Conservation (phyloP, 768 basidiomycete species). For the Leccinellum luteum region DNA sequence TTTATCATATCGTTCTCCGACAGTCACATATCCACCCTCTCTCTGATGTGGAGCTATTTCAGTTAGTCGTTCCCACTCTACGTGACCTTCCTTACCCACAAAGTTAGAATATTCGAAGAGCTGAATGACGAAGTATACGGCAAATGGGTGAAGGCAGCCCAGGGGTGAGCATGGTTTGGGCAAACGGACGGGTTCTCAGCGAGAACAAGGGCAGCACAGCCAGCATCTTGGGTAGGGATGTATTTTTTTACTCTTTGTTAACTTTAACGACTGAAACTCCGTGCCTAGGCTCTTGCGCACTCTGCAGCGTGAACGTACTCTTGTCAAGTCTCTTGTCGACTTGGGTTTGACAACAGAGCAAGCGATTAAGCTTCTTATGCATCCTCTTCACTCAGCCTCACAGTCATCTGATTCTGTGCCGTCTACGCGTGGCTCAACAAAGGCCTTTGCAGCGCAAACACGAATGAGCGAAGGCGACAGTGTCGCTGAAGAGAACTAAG, state of each 20-base stretch:
- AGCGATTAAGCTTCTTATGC: constrained; percentile 71
- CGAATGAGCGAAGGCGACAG: background rate
- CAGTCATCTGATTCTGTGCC: constrained; percentile 36
- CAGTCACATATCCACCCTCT: constrained; percentile 24
- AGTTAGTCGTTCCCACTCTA: constrained; percentile 88
- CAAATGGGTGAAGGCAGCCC: constrained; percentile 53
- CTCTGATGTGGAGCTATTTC: constrained; percentile 37
- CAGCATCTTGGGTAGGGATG: constrained; percentile 43
- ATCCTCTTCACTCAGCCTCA: constrained; percentile 52
- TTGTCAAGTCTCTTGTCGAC: constrained; percentile 55
- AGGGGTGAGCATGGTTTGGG: constrained; percentile 61
- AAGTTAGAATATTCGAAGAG: constrained; percentile 50
- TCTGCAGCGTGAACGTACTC: constrained; percentile 66
- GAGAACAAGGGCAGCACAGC: constrained; percentile 63
- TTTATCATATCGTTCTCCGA: constrained; percentile 61
- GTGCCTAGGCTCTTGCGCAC: constrained; percentile 57
- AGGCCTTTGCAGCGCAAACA: constrained; percentile 3
- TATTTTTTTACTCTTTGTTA: background rate
- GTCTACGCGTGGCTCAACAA: constrained; percentile 11
- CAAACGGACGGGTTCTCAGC: constrained; percentile 69
- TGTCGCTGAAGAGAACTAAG: constrained; percentile 67
- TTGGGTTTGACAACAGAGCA: constrained; percentile 63
- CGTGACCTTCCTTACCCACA: constrained; percentile 67
- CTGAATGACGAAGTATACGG: constrained; percentile 53
- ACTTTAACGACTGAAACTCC: constrained; percentile 6